Percentiles rank a stretch among this genome's conserved stretches.
phyloP scores from a whole-genome alignment of 2,329 filamentous ascomycete genomes.

The Geosmithia morbida region DNA sequence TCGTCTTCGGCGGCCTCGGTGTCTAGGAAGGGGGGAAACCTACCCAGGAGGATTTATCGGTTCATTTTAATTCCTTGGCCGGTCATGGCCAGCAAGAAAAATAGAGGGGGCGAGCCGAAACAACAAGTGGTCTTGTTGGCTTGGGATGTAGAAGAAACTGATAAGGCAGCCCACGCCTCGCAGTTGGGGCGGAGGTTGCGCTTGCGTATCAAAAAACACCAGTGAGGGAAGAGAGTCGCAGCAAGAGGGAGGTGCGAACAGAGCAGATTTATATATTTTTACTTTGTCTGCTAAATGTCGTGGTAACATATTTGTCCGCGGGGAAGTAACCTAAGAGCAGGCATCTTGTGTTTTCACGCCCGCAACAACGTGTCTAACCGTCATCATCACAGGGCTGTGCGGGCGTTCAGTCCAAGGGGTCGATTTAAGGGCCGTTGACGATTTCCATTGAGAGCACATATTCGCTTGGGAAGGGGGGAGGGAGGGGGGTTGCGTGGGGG shows the following conservation, averaged over 20 bases:
- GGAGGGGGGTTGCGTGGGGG: no score
- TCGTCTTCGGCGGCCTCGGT: background rate
- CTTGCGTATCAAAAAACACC: background rate
- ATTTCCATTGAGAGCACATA: no score
- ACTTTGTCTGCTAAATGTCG: background rate
- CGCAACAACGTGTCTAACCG: constrained; percentile 8
- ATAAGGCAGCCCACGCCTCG: background rate
- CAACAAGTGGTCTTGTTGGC: background rate
- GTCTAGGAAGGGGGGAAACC: background rate
- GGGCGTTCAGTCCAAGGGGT: constrained; percentile 9
- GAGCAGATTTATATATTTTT: background rate
- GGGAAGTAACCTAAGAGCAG: constrained; percentile 5
- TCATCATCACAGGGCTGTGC: constrained; percentile 11
- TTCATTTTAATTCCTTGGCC: background rate
- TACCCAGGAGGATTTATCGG: background rate
- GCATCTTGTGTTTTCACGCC: constrained; percentile 14
- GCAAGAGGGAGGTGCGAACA: background rate
- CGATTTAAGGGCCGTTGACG: background rate
- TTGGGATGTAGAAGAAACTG: background rate
- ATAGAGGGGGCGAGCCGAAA: background rate
- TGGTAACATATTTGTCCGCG: background rate
- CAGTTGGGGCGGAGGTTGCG: background rate
- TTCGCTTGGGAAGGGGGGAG: no score
- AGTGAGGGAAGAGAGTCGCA: background rate
- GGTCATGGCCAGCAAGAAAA: background rate